A percentile compares a stretch with the other conserved stretches of the same genome.
Evolutionary conservation across 2,329 filamentous ascomycete genomes (phyloP).

Genomic region (Malbranchea zuffiana): DNA sequence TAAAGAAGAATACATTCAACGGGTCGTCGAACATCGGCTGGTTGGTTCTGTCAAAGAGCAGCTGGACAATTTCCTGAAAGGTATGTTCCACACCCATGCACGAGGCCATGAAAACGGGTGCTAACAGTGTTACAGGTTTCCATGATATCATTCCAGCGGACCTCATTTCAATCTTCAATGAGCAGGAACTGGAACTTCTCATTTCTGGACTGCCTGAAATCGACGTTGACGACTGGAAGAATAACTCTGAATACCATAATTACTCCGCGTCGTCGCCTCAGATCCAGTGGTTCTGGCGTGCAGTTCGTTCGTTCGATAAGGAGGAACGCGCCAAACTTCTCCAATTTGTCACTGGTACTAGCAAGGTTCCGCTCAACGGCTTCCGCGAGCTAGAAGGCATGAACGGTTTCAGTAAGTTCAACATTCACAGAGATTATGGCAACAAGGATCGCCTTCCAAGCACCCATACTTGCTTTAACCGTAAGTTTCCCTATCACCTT

Average conservation of each 20-base stretch:
- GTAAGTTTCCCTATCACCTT: conserved; percentile 48
- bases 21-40: conserved; percentile 88
- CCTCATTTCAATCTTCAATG: conserved; percentile 93
- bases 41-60: conserved; percentile 88
- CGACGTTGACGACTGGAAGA: conserved; percentile 98
- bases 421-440: conserved; percentile 95
- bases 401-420: conserved; percentile 97
- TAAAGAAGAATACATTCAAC: conserved; percentile 92
- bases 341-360: conserved; percentile 96
- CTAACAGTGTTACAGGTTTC: conserved; percentile 51
- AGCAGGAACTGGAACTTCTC: conserved; percentile 90
- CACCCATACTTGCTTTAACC: conserved; percentile 98
- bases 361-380: conserved; percentile 93
- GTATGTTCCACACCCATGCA: conserved; percentile 36
- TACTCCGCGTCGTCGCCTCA: conserved; percentile 89
- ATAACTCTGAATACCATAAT: conserved; percentile 97
- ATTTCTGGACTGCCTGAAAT: conserved; percentile 97
- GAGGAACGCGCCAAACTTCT: conserved; percentile 95
- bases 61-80: conserved; percentile 82
- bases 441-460: conserved; percentile 91
- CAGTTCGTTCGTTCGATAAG: conserved; percentile 93
- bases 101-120: no score
- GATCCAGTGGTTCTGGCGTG: conserved; percentile 99
- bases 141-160: conserved; percentile 96
- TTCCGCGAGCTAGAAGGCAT: conserved; percentile 99